Evolutionary conservation across 2,329 filamentous ascomycete genomes (phyloP), one percentile per base, ranked within the genome.

Genomic region (Fusarium sp.): DNA sequence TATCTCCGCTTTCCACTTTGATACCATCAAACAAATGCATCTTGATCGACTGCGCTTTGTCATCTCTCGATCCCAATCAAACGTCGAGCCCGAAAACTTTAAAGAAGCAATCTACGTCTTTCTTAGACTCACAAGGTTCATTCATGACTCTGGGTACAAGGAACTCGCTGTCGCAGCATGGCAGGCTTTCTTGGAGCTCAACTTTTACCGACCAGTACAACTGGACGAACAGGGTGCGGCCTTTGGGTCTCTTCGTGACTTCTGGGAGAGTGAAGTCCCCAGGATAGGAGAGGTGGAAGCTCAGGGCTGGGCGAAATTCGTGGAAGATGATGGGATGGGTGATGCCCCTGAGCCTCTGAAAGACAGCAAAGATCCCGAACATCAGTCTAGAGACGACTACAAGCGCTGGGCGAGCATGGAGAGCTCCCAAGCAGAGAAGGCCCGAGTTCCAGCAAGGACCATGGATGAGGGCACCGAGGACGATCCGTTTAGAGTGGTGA

Each of bases 241-340:
- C 0, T 40, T 83, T 13, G 75, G 79, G 4, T 75, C 76, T 0
- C 92, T 97, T 65, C 82, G 87, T 47, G 85, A 90, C 4, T 97
- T 96, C 67, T 98, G 96, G 96, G 94, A 97, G 62, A 92, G 89
- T 58, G 95, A 98, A 75, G 85, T 89, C 1, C 83, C 92, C 1
- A 88, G 95, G 7, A 86, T 97, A 55, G 95, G 95, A 11, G 95
- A 98, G 71, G 74, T 80, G 1, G 84, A 83, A 3, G 90, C 93
- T 4, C 83, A 84, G 64, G 94, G 94, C 1, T 98, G 94, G 94
- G 76, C 74, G 3, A 74, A 81, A n/a, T 89, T 84, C 69, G 78
- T 81, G 15, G 73, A 77, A n/a, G 74, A 71, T 17, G 75, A 62
- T 2, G 79, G 75, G 15, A 62, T 76, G 59, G 76, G 76, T 17